Base-by-base conservation (phyloP, 1,139 yeast species). In the Yamadazyma conglobata region DNA sequence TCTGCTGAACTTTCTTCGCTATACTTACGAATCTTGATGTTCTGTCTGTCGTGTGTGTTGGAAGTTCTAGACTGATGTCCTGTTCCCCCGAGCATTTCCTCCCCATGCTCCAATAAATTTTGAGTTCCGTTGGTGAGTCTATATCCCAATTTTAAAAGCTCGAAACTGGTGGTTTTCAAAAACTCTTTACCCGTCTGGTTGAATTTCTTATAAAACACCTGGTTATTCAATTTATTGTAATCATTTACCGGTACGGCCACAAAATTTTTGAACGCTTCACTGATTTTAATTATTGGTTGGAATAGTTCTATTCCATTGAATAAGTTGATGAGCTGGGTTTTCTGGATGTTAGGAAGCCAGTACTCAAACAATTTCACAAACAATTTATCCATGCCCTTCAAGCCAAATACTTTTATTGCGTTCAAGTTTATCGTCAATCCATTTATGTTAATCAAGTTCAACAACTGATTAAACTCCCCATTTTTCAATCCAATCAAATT, bases 71-170 rank as follows among this genome's bases (percentile, higher is more conserved):
- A 66, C 8, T 68, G 52, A 0, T 77, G 56, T 0, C 88, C 88
- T 38, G 67, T 68, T 2, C 89, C 89, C 3, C 89, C 89, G 33
- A 84, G 59, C 4, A 72, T 70, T 39, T 77, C 82, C 50, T 89
- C 97, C 0, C 94, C 82, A 37, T 74, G 77, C 44, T 88, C 96
- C 30, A 89, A 60, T 7, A 86, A 56, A 0, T 79, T 78, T 50
- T 88, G 96, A 0, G 96, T 86, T 0, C 96, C 96, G 4, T 89
- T 82, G 2, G 95, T 93, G 21, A 89, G 52, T 46, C 83, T 86
- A 0, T 85, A 94, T 0, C 96, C 96, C 31, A 91, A 62, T 45
- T 81, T 80, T 25, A 89, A 64, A 22, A 89, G 56, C 52, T 89
- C 96, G 36, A 80, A 82, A 2, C 95, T 77, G 0, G 97, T 83